Base-by-base conservation (phyloP, 1,139 yeast genomes). In the Nakaseomyces bracarensis region DNA sequence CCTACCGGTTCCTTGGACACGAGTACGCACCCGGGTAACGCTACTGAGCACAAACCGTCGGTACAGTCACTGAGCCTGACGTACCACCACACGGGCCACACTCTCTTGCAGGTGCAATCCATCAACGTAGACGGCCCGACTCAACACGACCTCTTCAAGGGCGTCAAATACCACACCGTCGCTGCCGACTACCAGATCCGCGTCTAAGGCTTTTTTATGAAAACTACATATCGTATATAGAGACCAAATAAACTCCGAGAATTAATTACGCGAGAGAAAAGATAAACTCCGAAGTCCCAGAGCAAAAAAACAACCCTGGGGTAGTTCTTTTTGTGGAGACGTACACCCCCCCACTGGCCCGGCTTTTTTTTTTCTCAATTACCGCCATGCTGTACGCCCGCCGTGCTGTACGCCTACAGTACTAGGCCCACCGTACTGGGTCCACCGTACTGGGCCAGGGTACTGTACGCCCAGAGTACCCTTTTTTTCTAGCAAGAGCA, bases 91-190 rank as follows among this genome's bases (percentile, higher is more conserved):
- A 76, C 77, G 48, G 96, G 96, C 0, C 68, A 74, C 10, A 70
- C 85, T 1, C 82, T 94, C 58, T 64, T 82, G 36, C 75, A 75
- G 48, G 85, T 89, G 1, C 80, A 76, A 18, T 70, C 79, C 20
- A 65, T 89, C 43, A 75, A 79, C 53, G 74, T 89, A 9, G 56
- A 70, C 51, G 75, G 30, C 27, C 10, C 35, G 4, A 9, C 29
- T 5, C 33, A 38, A 76, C 82, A 79, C n/a, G n/a, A n/a, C 54
- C 95, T 95, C 0, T 91, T 79, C 68, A 91, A 89, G 60, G 97
- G 98, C 1, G 96, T 89, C 21, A 83, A 89, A 56, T 89, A 89
- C 57, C 66, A 75, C 10, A 79, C 96, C 4, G 65, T 66, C 42
- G 71, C 84, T 0, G 86, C 82, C 0, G 78, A 80, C 45, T 77